Conservation (phyloP, 169 alveolate genomes). For the Cryptosporidium sp. region DNA sequence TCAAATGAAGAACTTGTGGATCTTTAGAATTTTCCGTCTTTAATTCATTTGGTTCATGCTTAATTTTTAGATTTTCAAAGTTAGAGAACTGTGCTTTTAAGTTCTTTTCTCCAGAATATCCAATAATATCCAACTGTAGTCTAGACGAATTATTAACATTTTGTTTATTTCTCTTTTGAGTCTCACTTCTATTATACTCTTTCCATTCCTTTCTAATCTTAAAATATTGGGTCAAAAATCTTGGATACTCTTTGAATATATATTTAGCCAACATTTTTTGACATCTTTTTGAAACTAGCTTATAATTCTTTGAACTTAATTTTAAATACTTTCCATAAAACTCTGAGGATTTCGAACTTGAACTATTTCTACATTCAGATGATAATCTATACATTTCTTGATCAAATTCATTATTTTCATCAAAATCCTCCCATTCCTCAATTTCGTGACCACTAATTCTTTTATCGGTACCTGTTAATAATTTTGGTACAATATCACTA, state of each 20-base stretch:
- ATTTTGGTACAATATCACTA: constrained; percentile 50
- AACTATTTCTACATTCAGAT: background rate
- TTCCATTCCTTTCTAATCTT: constrained; percentile 57
- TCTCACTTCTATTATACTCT: constrained; percentile 7
- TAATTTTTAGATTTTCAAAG: constrained; percentile 37
- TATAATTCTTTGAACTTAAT: constrained; percentile 36
- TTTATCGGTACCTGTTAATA: constrained; percentile 56
- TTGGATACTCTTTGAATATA: constrained; percentile 66
- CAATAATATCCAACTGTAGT: constrained; percentile 60
- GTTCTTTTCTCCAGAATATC: constrained; percentile 43
- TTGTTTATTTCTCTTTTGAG: constrained; percentile 22
- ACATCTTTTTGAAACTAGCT: constrained; percentile 44
- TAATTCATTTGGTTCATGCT: constrained; percentile 15
- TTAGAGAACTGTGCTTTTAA: constrained; percentile 48
- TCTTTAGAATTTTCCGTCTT: background rate
- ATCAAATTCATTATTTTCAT: constrained; percentile 33
- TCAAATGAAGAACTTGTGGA: constrained; percentile 48
- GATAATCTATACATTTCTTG: constrained; percentile 6
- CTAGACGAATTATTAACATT: constrained; percentile 49
- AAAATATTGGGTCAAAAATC: constrained; percentile 43
- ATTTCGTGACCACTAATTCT: background rate
- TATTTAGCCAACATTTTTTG: constrained; percentile 66
- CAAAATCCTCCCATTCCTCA: constrained; percentile 52
- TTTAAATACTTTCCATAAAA: constrained; percentile 47
- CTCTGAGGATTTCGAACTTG: constrained; percentile 7